Evolutionary conservation across 2,329 filamentous ascomycete genomes (phyloP), one percentile per base, ranked within the genome.

Genomic region (Piedraia hortae): DNA sequence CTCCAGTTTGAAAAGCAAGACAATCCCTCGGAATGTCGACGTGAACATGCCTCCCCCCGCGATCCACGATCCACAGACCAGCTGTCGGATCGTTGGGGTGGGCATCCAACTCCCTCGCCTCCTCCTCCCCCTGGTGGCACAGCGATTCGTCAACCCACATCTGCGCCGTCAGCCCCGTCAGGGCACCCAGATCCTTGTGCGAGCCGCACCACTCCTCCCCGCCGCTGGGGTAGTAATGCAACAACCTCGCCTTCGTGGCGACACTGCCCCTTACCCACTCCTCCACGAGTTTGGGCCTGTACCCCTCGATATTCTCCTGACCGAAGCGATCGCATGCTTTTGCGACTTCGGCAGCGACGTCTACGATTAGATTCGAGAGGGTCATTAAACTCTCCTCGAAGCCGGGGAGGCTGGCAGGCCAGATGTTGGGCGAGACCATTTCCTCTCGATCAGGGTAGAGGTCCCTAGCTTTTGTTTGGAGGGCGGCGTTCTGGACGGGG

Each of bases 151-250:
- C 77, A 29, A 93, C 59, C 44, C 89, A 93, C 78, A 93, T 90
- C 33, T 82, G 80, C 2, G 72, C 82, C 0, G 85, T 97, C 15
- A 97, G 56, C 8, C 80, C 82, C 0, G 85, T 97, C 14, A 97
- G 56, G 41, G 82, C 93, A 19, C 85, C 78, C 37, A 91, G 78
- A 44, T 93, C 82, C 25, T 85, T 53, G 42, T 85, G 73, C 1
- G 71, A 77, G 5, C 78, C 74, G 44, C 82, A 97, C 85, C 85
- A 97, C 47, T 88, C 74, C 44, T 91, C 80, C 28, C 77, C 68
- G 11, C 10, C 13, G 2, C 28, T 26, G 6, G 82, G 82, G 36
- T 80, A 93, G 47, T 97, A 97, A 48, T 97, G 85, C 34, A 93
- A 50, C 13, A 97, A 53, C 7, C 85, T 57, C 1, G 85, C 85